A percentile compares a stretch with the other conserved stretches of the same genome.
Evolutionary conservation across 2,329 filamentous ascomycete genomes (phyloP).

Genomic region (Exophiala bonariae): DNA sequence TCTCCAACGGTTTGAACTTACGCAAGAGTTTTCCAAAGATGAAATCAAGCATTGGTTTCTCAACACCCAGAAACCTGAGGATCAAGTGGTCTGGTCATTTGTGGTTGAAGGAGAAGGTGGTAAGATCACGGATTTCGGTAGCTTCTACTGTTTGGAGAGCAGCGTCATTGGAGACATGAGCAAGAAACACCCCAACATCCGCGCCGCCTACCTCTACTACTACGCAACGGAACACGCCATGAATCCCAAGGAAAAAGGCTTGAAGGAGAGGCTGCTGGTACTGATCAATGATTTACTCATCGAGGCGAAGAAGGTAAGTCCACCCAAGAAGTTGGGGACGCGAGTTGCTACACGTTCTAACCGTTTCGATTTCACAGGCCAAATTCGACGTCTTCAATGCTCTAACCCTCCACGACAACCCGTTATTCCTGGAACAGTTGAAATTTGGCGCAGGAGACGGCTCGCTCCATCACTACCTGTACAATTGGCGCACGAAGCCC

Average conservation of each 20-base stretch:
- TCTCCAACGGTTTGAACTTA: conserved; percentile 76
- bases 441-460: conserved; percentile 95
- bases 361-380: conserved; percentile 45
- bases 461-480: conserved; percentile 93
- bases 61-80: conserved; percentile 58
- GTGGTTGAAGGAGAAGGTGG: conserved; percentile 70
- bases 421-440: conserved; percentile 86
- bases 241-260: conserved; percentile 50
- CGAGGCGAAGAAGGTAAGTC: conserved; percentile 70
- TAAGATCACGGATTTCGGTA: conserved; percentile 94
- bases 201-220: conserved; percentile 95
- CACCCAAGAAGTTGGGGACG: neutral
- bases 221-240: conserved; percentile 86
- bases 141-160: conserved; percentile 93
- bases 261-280: conserved; percentile 77
- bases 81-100: conserved; percentile 87
- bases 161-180: conserved; percentile 65
- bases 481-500: conserved; percentile 90
- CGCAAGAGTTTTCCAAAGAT: conserved; percentile 74
- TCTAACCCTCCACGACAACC: conserved; percentile 89
- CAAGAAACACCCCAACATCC: conserved; percentile 70
- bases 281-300: conserved; percentile 85
- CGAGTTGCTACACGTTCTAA: conserved; percentile 7
- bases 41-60: conserved; percentile 89
- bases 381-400: conserved; percentile 98